These are phyloP conservation scores for Pythium utonaiense DNA, from an alignment of 352 stramenopile genomes.

Conservation along the genomic window DNA sequence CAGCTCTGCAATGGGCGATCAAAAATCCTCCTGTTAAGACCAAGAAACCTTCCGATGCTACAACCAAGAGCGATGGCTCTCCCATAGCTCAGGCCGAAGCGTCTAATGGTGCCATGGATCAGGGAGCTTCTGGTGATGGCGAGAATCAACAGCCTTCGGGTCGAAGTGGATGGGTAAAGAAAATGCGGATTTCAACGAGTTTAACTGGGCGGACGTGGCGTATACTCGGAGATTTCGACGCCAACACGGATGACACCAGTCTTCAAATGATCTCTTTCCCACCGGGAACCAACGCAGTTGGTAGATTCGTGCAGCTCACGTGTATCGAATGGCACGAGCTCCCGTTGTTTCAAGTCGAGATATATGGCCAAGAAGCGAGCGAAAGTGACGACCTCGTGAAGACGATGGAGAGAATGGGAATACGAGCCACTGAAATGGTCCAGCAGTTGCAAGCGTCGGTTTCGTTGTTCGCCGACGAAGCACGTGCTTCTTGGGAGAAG, in stretches of 20 bases:
- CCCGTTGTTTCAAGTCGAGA: conserved; percentile 60
- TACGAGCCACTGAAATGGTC: conserved; percentile 39
- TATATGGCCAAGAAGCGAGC: conserved; percentile 54
- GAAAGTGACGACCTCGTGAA: conserved; percentile 48
- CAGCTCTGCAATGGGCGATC: conserved; percentile 52
- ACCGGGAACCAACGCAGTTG: conserved; percentile 29
- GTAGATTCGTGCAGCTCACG: conserved; percentile 59
- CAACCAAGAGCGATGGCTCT: not conserved
- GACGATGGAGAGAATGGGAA: conserved; percentile 37
- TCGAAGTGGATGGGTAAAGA: conserved; percentile 55
- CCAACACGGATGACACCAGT: conserved; percentile 36
- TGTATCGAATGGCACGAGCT: conserved; percentile 61
- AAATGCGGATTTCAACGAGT: conserved; percentile 53
- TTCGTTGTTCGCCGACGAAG: conserved; percentile 59
- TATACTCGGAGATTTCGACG: conserved; percentile 56
- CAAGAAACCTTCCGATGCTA: not conserved
- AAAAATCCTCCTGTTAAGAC: conserved; percentile 17
- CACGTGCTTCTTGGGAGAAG: conserved; percentile 65
- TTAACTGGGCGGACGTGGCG: conserved; percentile 62
- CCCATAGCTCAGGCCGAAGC: not conserved
- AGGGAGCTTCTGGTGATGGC: not conserved
- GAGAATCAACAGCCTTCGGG: conserved; percentile 9
- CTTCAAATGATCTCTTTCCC: conserved; percentile 34
- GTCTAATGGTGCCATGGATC: not conserved
- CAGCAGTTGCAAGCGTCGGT: conserved; percentile 50